phyloP scores from a whole-genome alignment of 2,329 filamentous ascomycete genomes.

The Phialocephala subalpina region DNA sequence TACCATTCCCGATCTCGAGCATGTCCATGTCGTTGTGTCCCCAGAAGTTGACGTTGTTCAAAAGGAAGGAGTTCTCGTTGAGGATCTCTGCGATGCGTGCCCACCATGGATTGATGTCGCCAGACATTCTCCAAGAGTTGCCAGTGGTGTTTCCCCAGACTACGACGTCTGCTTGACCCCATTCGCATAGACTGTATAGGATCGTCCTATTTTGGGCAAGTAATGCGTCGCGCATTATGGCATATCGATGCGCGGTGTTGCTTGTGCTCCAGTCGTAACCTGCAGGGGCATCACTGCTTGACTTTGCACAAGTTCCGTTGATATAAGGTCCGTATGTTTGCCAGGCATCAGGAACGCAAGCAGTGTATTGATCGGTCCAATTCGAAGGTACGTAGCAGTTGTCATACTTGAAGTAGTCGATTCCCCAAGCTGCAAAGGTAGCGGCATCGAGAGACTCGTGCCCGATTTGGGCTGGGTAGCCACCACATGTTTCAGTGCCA shows the following conservation, averaged over 20 bases:
- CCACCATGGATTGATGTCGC: constrained; percentile 51
- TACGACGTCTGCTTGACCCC: constrained; percentile 59
- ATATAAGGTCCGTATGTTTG: constrained; percentile 32
- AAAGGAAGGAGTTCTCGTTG: constrained; percentile 47
- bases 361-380: constrained; percentile 48
- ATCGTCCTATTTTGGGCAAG: constrained; percentile 53
- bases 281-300: constrained; percentile 48
- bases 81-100: constrained; percentile 43
- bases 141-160: constrained; percentile 58
- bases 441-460: constrained; percentile 65
- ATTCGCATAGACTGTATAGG: constrained; percentile 60
- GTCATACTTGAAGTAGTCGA: constrained; percentile 68
- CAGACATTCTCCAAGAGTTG: constrained; percentile 56
- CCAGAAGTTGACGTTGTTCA: constrained; percentile 47
- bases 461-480: constrained; percentile 57
- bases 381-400: constrained; percentile 56
- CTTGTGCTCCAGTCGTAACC: constrained; percentile 60
- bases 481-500: constrained; percentile 45
- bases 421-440: constrained; percentile 64
- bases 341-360: constrained; percentile 51
- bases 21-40: constrained; percentile 45
- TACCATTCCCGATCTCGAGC: constrained; percentile 45
- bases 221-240: constrained; percentile 60
- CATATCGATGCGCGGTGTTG: constrained; percentile 54
- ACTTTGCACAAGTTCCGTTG: constrained; percentile 51